A percentile compares a stretch with the other conserved stretches of the same genome.
Conservation (phyloP, 1,139 yeast genomes). For the Candida sojae region DNA sequence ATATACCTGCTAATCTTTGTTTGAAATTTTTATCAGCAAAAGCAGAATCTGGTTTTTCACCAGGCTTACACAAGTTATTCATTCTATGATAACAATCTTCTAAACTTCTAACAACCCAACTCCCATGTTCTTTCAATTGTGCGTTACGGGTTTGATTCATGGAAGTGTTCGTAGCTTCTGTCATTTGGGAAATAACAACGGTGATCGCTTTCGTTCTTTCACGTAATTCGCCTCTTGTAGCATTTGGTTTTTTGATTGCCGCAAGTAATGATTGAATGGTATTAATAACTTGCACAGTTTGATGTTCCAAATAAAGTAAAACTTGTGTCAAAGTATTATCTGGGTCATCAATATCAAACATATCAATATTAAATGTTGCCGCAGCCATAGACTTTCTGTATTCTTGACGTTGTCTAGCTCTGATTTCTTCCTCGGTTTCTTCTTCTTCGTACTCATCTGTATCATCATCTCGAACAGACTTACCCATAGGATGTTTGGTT, state of each 20-base stretch:
- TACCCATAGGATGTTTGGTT: neutral
- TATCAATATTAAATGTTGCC: slow-evolving; percentile 64
- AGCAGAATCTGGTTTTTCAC: slow-evolving; percentile 55
- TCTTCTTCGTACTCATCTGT: neutral
- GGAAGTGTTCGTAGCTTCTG: slow-evolving; percentile 84
- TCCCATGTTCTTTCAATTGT: slow-evolving; percentile 85
- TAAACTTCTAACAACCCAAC: slow-evolving; percentile 84
- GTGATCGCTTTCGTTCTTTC: slow-evolving; percentile 74
- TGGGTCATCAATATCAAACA: slow-evolving; percentile 79
- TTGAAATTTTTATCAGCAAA: slow-evolving; percentile 88
- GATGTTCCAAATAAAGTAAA: slow-evolving; percentile 85
- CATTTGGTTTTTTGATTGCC: slow-evolving; percentile 74
- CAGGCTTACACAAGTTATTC: slow-evolving; percentile 60
- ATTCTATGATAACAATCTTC: slow-evolving; percentile 84
- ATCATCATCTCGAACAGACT: neutral
- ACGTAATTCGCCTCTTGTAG: slow-evolving; percentile 74
- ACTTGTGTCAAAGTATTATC: slow-evolving; percentile 87
- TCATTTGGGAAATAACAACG: slow-evolving; percentile 79
- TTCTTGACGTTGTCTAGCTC: slow-evolving; percentile 49
- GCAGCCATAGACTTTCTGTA: slow-evolving; percentile 55
- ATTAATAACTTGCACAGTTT: slow-evolving; percentile 87
- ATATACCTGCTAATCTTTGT: slow-evolving; percentile 92
- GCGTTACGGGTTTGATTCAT: slow-evolving; percentile 87
- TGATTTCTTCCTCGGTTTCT: slow-evolving; percentile 26
- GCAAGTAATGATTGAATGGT: slow-evolving; percentile 82